Conservation (phyloP, 495 filamentous ascomycete genomes). For the Penicillium steckii region DNA sequence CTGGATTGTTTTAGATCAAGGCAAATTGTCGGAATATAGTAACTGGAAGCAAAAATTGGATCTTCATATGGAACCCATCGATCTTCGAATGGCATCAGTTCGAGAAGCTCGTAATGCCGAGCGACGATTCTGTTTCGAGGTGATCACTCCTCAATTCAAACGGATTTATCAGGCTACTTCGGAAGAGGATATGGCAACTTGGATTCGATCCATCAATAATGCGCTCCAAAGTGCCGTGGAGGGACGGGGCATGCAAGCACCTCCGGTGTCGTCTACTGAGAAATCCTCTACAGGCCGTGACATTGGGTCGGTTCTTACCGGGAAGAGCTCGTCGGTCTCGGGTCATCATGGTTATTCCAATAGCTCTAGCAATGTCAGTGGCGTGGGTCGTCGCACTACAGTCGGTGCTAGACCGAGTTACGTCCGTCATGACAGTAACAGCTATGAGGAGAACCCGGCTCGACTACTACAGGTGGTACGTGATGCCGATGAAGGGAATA, state of each 20-base stretch:
- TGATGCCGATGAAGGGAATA: slow-evolving; percentile 89
- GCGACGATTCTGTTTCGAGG: slow-evolving; percentile 95
- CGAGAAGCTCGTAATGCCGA: slow-evolving; percentile 93
- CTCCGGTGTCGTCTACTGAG: slow-evolving; percentile 38
- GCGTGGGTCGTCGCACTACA: slow-evolving; percentile 77
- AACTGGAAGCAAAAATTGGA: slow-evolving; percentile 99
- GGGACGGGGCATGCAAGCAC: slow-evolving; percentile 57
- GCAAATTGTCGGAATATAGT: slow-evolving; percentile 94
- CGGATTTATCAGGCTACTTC: slow-evolving; percentile 97
- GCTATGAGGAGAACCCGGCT: slow-evolving; percentile 77
- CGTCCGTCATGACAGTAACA: slow-evolving; percentile 61
- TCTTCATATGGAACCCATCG: slow-evolving; percentile 97
- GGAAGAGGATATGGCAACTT: slow-evolving; percentile 95
- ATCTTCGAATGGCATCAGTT: slow-evolving; percentile 94
- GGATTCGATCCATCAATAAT: slow-evolving; percentile 97
- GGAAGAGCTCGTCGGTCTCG: slow-evolving; percentile 81
- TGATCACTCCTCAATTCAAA: slow-evolving; percentile 95
- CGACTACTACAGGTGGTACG: slow-evolving; percentile 83
- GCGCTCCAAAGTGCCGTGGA: slow-evolving; percentile 95
- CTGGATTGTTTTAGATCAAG: slow-evolving; percentile 97
- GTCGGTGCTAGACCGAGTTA: slow-evolving; percentile 85
- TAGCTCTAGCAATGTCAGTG: slow-evolving; percentile 45
- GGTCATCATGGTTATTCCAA: slow-evolving; percentile 55
- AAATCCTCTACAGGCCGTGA: slow-evolving; percentile 67
- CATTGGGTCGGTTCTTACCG: slow-evolving; percentile 87